These are phyloP conservation scores for Eragrostis tef DNA, from an alignment of 202 grass and related monocot species.

Conservation along the genomic window DNA sequence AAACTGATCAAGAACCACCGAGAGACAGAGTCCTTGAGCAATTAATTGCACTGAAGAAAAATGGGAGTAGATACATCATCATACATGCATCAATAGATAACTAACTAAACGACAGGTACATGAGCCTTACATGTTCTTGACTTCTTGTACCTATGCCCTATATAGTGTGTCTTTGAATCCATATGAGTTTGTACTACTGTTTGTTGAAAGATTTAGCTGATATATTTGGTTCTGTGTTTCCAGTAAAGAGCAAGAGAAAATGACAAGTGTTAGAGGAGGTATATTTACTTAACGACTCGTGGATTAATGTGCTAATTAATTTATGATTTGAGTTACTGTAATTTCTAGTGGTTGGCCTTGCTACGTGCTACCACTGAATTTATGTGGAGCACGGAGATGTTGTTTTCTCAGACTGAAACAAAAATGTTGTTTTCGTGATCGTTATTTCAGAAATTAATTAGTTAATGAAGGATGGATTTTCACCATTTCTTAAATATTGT, in stretches of 20 bases:
- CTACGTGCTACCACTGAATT: neutral
- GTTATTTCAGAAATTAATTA: slow-evolving; percentile 30
- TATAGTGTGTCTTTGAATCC: slow-evolving; percentile 35
- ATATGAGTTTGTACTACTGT: neutral
- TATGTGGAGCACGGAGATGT: slow-evolving; percentile 1
- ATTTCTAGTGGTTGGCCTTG: neutral
- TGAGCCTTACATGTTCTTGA: slow-evolving; percentile 28
- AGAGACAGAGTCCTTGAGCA: slow-evolving; percentile 7
- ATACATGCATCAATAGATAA: slow-evolving; percentile 14
- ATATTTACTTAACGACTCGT: neutral
- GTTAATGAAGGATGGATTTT: neutral
- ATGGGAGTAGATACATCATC: slow-evolving; percentile 31
- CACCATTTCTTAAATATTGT: neutral
- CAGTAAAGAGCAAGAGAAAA: slow-evolving; percentile 14
- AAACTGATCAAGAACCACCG: slow-evolving; percentile 35
- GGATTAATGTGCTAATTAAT: neutral
- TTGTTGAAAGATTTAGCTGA: neutral
- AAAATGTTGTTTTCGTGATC: slow-evolving; percentile 39
- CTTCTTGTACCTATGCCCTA: neutral
- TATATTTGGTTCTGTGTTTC: slow-evolving; percentile 1
- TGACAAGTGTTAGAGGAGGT: neutral
- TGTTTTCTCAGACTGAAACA: slow-evolving; percentile 33
- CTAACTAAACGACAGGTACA: slow-evolving; percentile 47
- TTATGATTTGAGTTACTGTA: neutral
- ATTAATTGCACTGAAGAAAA: slow-evolving; percentile 45